These are phyloP conservation scores for Colletotrichum ledebouriae DNA, from an alignment of 2,329 filamentous ascomycete genomes.

Conservation along the genomic window DNA sequence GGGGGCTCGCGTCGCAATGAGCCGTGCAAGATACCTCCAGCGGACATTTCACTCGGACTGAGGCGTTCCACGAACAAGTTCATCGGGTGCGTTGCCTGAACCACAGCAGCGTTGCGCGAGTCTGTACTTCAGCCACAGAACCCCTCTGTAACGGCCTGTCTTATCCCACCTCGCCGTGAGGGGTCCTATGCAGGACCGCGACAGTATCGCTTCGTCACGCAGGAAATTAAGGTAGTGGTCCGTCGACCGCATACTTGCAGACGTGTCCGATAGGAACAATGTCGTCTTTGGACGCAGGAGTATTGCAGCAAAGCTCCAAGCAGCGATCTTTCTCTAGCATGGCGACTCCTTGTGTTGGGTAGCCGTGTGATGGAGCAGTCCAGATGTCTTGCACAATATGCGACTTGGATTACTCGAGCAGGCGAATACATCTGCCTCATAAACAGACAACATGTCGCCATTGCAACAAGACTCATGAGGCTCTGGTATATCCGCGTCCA, in stretches of 20 bases:
- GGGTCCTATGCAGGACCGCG: background rate
- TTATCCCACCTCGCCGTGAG: conserved; percentile 8
- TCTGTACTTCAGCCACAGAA: conserved; percentile 23
- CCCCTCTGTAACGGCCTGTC: conserved; percentile 36
- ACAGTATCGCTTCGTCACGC: no score
- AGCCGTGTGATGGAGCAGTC: background rate
- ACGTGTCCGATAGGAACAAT: background rate
- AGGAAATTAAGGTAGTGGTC: no score
- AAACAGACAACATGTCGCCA: background rate
- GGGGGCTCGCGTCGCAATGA: background rate
- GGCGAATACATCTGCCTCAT: background rate
- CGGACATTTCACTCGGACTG: background rate
- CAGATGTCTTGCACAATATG: background rate
- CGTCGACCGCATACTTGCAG: no score
- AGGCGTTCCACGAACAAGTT: background rate
- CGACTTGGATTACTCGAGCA: background rate
- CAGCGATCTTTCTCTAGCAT: background rate
- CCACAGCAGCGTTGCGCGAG: conserved; percentile 35
- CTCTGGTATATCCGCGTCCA: background rate
- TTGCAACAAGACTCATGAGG: background rate
- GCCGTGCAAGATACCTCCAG: background rate
- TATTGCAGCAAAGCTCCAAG: background rate
- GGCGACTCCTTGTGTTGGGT: background rate
- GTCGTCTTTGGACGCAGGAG: no score
- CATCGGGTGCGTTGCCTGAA: conserved; percentile 16